A percentile compares a stretch with the other conserved stretches of the same genome.
phyloP scores from a whole-genome alignment of 495 filamentous ascomycete species.

The Aspergillus conjunctus region DNA sequence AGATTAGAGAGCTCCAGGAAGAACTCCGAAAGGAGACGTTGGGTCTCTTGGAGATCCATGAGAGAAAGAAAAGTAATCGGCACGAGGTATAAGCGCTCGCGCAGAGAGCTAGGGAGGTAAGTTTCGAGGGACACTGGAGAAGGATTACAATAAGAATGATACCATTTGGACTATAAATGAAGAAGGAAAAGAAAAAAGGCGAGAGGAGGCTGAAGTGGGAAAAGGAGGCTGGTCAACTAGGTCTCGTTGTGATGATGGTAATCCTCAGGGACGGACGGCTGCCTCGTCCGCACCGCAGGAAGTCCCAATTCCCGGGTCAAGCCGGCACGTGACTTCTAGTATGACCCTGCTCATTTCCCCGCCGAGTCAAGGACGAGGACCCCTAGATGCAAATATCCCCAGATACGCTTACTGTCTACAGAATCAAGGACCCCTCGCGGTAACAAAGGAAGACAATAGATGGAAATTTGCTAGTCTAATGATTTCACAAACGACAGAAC shows the following conservation, averaged over 20 bases:
- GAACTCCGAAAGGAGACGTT: conserved; percentile 66
- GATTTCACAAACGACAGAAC: conserved; percentile 25
- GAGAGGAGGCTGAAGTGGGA: not conserved
- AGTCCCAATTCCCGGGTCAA: conserved; percentile 10
- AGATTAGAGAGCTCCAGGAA: conserved; percentile 64
- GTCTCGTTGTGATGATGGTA: too few species aligned
- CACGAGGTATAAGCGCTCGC: conserved; percentile 25
- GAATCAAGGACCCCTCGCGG: not conserved
- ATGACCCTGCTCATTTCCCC: too few species aligned
- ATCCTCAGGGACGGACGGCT: not conserved
- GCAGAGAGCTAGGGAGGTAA: not conserved
- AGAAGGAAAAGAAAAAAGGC: conserved; percentile 1
- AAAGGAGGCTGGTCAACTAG: too few species aligned
- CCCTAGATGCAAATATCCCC: too few species aligned
- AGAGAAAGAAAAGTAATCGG: conserved; percentile 13
- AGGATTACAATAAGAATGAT: conserved; percentile 12
- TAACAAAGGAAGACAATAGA: conserved; percentile 21
- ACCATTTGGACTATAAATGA: not conserved
- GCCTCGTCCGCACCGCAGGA: not conserved
- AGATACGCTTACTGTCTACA: too few species aligned
- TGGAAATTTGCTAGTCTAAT: conserved; percentile 32
- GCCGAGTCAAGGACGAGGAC: too few species aligned
- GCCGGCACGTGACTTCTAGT: conserved; percentile 20
- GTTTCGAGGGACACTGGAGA: not conserved
- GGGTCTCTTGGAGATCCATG: conserved; percentile 85